Percentiles rank a stretch among this genome's conserved stretches.
These are phyloP conservation scores for Dinochytrium kinnereticum DNA, from an alignment of 371 early-diverging fungal genomes.

Conservation along the genomic window DNA sequence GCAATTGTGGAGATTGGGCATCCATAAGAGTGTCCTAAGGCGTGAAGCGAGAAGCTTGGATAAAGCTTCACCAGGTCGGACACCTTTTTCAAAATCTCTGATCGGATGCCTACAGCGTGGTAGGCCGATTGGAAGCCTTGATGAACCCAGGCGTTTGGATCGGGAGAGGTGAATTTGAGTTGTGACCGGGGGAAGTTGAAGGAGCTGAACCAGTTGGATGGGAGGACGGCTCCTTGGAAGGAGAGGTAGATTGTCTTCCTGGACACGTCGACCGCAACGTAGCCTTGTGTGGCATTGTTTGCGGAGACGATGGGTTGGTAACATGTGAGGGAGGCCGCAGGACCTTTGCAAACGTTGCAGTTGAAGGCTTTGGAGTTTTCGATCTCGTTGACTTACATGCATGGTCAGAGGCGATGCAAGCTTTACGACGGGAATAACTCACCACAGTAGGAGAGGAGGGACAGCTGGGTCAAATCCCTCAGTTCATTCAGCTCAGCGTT, in stretches of 20 bases:
- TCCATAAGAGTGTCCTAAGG: slow-evolving; percentile 1
- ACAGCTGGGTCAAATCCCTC: background rate
- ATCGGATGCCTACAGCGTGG: background rate
- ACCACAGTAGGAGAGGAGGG: slow-evolving; percentile 9
- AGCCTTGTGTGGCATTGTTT: slow-evolving; percentile 1
- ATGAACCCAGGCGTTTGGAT: slow-evolving; percentile 13
- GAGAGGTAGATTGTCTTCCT: background rate
- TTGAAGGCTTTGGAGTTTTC: background rate
- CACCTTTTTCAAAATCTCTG: background rate
- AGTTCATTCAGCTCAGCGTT: background rate
- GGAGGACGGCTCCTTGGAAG: slow-evolving; percentile 12
- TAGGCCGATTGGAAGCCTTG: background rate
- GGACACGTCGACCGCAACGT: background rate
- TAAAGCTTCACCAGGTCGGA: background rate
- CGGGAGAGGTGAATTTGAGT: background rate
- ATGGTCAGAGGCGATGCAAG: background rate
- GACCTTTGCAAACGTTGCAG: background rate
- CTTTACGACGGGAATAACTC: background rate
- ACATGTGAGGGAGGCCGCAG: background rate
- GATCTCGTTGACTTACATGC: background rate
- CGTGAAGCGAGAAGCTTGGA: slow-evolving; percentile 1
- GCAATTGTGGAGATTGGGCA: background rate
- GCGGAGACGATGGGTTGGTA: background rate
- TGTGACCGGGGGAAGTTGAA: background rate
- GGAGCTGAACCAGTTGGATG: background rate